phyloP scores from a whole-genome alignment of 345 rosid genomes.

The Syzygium oleosum region DNA sequence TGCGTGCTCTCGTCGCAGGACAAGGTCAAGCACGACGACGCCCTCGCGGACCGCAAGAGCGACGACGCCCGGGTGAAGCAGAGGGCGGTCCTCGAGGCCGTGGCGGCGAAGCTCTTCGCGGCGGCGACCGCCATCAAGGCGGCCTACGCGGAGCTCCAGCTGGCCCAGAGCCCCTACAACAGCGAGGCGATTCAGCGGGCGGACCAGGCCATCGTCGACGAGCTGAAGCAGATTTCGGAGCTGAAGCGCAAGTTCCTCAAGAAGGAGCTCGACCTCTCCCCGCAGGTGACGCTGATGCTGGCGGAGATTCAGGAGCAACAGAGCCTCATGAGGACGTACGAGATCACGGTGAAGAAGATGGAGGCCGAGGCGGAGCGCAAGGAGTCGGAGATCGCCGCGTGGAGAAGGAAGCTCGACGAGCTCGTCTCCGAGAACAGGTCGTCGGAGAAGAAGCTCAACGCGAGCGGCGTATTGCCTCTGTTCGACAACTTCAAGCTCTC shows the following conservation, averaged over 20 bases:
- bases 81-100: conserved; percentile 56
- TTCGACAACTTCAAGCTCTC: conserved; percentile 39
- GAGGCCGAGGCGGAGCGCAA: conserved; percentile 41
- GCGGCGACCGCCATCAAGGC: conserved; percentile 76
- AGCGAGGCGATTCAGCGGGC: conserved; percentile 69
- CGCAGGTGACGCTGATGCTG: conserved; percentile 78
- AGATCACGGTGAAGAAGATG: conserved; percentile 66
- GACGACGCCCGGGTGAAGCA: neutral
- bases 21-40: conserved; percentile 23
- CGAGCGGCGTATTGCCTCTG: conserved; percentile 50
- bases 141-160: conserved; percentile 86
- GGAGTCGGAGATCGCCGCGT: conserved; percentile 22
- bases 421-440: conserved; percentile 31
- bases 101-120: conserved; percentile 76
- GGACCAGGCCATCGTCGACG: conserved; percentile 83
- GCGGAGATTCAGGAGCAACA: conserved; percentile 98
- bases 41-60: neutral
- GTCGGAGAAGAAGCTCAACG: conserved; percentile 52
- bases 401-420: conserved; percentile 29
- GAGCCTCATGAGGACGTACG: conserved; percentile 80
- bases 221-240: conserved; percentile 60
- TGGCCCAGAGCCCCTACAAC: conserved; percentile 84
- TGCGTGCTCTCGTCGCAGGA: conserved; percentile 53
- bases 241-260: conserved; percentile 57
- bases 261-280: conserved; percentile 69